Evolutionary conservation across 805 yeast genomes (phyloP), one percentile per base, ranked within the genome.

Genomic region (Middelhovenomyces tepae): DNA sequence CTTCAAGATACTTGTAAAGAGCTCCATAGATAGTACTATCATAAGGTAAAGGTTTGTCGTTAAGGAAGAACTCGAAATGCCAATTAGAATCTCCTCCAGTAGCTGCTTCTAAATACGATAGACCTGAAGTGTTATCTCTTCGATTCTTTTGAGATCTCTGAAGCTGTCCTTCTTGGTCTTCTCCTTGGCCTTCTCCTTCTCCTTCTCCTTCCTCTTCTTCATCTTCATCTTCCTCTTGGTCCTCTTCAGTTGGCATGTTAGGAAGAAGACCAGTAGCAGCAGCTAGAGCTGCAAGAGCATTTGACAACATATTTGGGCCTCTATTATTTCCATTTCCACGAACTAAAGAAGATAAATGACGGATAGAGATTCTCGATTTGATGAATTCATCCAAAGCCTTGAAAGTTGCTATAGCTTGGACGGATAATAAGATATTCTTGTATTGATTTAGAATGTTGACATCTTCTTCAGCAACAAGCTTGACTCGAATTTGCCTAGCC

Each of bases 11-110:
- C 23, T 41, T 40, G 34, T 37, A 47, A 9, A 80, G 60, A 0
- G 85, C 87, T 1, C 91, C 91, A 54, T 75, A 81, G 2, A 84
- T 67, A 0, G 94, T 83, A 0, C 82, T 73, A 32, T 72, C 82
- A 23, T 62, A 62, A 2, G 84, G 78, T 17, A 82, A 62, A 0
- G 54, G 59, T 36, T 73, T 74, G 3, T 70, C 83, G 40, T 75
- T 63, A 8, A 77, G 57, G 1, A 59, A 57, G 48, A 83, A 83
- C 35, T 75, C 79, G 34, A 77, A 58, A 32, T 64, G 53, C 60
- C 64, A 61, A 17, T 53, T 16, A n/a, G n/a, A n/a, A n/a, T n/a
- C 40, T n/a, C 37, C 40, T 2, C 22, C 44, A 13, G 31, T 19
- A 3, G 33, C 32, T 7, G 34, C 28, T 3, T 28, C 35, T 29